These are phyloP conservation scores for Fraxinus quadrangulata DNA, from an alignment of 257 asterid genomes.

Conservation along the genomic window DNA sequence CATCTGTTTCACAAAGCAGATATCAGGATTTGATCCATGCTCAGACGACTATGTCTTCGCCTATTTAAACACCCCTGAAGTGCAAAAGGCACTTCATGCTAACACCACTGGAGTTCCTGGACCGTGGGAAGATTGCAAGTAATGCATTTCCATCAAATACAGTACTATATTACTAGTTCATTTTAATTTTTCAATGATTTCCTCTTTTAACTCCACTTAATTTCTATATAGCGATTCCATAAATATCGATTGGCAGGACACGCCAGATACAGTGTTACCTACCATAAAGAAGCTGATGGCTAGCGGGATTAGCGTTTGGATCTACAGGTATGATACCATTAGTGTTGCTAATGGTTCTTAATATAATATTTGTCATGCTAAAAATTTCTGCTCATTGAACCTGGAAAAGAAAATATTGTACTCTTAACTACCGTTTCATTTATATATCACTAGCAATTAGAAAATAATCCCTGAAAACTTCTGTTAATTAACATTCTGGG, in stretches of 20 bases:
- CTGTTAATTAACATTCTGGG: not conserved
- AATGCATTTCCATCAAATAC: not conserved
- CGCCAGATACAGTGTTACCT: slow-evolving; percentile 31
- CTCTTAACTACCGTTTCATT: no score
- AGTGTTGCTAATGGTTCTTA: no score
- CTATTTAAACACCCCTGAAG: slow-evolving; percentile 33
- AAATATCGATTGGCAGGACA: slow-evolving; percentile 14
- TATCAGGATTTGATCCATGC: slow-evolving; percentile 40
- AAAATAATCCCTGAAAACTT: no score
- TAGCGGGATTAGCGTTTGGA: slow-evolving; percentile 34
- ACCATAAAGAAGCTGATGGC: slow-evolving; percentile 30
- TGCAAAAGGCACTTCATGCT: slow-evolving; percentile 39
- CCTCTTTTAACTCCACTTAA: not conserved
- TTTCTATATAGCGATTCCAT: slow-evolving; percentile 14
- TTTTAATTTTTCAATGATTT: not conserved
- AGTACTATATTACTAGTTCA: no score
- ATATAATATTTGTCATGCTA: no score
- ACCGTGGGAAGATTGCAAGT: slow-evolving; percentile 39
- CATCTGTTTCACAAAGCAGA: slow-evolving; percentile 1
- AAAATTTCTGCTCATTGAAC: no score
- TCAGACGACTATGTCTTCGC: slow-evolving; percentile 17
- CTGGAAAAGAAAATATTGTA: no score
- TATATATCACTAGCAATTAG: no score
- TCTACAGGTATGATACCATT: slow-evolving; percentile 19
- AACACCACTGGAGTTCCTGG: slow-evolving; percentile 29